These are phyloP conservation scores for Podaxis pistillaris DNA, from an alignment of 768 basidiomycete genomes.

Conservation along the genomic window DNA sequence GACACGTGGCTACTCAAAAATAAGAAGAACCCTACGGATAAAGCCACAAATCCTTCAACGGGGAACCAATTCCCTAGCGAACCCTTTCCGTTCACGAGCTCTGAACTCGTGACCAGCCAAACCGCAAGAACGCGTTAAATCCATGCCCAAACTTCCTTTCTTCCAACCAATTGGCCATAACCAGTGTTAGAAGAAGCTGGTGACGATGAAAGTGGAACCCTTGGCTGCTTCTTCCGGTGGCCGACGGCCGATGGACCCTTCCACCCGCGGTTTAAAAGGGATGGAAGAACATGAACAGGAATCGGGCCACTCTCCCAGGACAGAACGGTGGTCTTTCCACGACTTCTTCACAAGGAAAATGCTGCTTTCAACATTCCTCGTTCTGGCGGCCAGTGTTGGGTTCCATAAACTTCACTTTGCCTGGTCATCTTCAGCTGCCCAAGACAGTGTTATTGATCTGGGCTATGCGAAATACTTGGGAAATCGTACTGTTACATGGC, in stretches of 20 bases:
- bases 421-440: background rate
- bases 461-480: conserved; percentile 61
- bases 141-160: background rate
- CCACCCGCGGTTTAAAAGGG: background rate
- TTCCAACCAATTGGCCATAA: background rate
- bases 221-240: background rate
- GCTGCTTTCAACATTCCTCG: conserved; percentile 4
- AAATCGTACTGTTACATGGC: conserved; percentile 38
- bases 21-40: background rate
- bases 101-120: conserved; percentile 2
- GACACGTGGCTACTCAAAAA: background rate
- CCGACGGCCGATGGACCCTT: background rate
- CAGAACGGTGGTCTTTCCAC: background rate
- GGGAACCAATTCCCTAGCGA: background rate
- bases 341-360: background rate
- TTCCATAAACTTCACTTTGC: background rate
- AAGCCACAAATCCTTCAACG: background rate
- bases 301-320: background rate
- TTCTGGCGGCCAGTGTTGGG: background rate
- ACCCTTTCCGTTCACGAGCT: too few relatives aligned
- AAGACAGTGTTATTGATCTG: conserved; percentile 42
- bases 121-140: background rate
- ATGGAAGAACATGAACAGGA: background rate
- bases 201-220: background rate
- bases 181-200: background rate